Percentiles rank a stretch among this genome's conserved stretches.
These are phyloP conservation scores for Colletotrichum siamense DNA, from an alignment of 2,329 filamentous ascomycete genomes.

Conservation along the genomic window DNA sequence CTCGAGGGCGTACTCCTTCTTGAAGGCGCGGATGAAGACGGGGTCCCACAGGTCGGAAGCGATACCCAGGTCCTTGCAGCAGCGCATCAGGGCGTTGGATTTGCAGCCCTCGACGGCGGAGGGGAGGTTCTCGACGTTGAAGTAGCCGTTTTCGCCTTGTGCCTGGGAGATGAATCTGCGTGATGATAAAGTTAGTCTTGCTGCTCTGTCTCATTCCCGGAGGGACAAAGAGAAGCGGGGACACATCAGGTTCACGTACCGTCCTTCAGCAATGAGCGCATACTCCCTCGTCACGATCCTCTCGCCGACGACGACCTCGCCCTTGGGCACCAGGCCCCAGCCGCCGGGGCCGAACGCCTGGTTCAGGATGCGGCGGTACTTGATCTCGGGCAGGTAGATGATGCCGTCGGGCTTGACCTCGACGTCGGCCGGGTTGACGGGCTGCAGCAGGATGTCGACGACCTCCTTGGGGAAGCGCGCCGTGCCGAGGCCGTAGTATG, in stretches of 20 bases:
- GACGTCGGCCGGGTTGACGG: constrained; percentile 75
- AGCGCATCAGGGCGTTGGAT: constrained; percentile 96
- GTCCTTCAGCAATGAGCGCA: constrained; percentile 84
- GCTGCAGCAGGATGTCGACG: constrained; percentile 70
- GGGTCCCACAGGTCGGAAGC: constrained; percentile 98
- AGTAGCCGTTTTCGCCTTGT: constrained; percentile 94
- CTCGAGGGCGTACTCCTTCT: constrained; percentile 76
- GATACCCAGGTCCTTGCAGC: constrained; percentile 96
- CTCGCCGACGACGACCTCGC: constrained; percentile 84
- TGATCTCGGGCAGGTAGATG: constrained; percentile 96
- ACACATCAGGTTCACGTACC: constrained; percentile 60
- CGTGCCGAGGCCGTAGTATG: constrained; percentile 79
- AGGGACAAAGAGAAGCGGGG: too few species aligned
- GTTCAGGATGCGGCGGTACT: constrained; percentile 92
- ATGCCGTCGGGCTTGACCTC: constrained; percentile 99
- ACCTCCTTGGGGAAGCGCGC: constrained; percentile 75
- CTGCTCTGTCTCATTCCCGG: too few species aligned
- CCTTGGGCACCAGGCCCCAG: constrained; percentile 90
- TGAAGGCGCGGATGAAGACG: constrained; percentile 83
- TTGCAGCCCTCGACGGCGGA: constrained; percentile 97
- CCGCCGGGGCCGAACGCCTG: constrained; percentile 91
- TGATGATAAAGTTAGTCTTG: not conserved
- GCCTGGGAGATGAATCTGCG: constrained; percentile 87
- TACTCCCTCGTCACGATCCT: constrained; percentile 89
- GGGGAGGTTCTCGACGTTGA: constrained; percentile 86